phyloP scores from a whole-genome alignment of 2,329 filamentous ascomycete genomes.

The Aspergillus pseudoglaucus region DNA sequence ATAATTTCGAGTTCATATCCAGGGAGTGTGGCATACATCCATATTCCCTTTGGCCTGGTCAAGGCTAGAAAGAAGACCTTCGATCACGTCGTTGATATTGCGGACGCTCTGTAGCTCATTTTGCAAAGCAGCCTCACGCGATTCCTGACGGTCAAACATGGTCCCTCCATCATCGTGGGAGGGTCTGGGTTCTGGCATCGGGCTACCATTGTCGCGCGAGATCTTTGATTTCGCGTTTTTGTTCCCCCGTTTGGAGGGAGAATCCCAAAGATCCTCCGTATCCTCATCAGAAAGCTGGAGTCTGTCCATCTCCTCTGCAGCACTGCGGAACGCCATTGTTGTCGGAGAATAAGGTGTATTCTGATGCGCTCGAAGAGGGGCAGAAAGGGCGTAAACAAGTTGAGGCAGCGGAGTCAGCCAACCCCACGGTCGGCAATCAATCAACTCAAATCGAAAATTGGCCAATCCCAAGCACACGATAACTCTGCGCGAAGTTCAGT shows the following conservation, averaged over 20 bases:
- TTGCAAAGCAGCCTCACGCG: constrained; percentile 66
- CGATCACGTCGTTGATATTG: constrained; percentile 81
- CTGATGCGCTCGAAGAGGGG: neutral
- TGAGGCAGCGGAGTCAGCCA: neutral
- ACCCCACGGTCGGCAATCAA: neutral
- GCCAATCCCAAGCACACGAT: neutral
- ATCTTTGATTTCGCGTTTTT: constrained; percentile 26
- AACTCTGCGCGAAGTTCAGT: neutral
- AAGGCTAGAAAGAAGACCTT: constrained; percentile 46
- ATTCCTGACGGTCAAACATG: constrained; percentile 57
- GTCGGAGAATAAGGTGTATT: neutral
- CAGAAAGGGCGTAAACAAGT: neutral
- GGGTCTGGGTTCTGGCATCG: constrained; percentile 21
- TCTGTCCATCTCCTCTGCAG: constrained; percentile 46
- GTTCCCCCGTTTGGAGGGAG: constrained; percentile 41
- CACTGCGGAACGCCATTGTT: constrained; percentile 29
- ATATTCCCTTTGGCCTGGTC: constrained; percentile 45
- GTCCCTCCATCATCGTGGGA: constrained; percentile 40
- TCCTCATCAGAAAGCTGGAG: constrained; percentile 50
- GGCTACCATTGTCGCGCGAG: constrained; percentile 33
- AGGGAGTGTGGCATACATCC: constrained; percentile 31
- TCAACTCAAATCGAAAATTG: neutral
- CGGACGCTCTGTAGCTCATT: constrained; percentile 76
- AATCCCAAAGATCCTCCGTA: constrained; percentile 53
- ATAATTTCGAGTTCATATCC: neutral